Percentiles rank a stretch among this genome's conserved stretches.
Evolutionary conservation across 306 rosid species (phyloP).

Genomic region (Dalbergia cochinchinensis): DNA sequence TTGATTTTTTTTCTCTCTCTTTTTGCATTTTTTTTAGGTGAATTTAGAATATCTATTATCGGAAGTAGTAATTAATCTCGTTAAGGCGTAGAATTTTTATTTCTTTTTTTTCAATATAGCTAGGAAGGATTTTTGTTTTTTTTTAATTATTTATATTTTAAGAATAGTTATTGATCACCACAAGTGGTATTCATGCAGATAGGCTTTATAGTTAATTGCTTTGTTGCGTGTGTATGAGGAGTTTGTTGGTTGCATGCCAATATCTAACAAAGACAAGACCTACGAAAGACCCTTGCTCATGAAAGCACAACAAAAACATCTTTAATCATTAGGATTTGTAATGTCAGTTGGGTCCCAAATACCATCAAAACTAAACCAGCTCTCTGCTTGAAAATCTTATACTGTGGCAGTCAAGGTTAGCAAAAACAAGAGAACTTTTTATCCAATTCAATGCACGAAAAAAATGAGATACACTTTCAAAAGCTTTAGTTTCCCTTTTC

Average conservation of each 20-base stretch:
- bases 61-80: too few species aligned
- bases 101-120: too few species aligned
- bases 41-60: too few species aligned
- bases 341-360: constrained; percentile 60
- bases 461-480: constrained; percentile 64
- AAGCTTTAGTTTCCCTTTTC: constrained; percentile 56
- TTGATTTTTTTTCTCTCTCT: too few species aligned
- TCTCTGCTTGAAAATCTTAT: constrained; percentile 47
- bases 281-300: constrained; percentile 53
- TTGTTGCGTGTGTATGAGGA: constrained; percentile 13
- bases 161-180: neutral
- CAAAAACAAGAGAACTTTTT: constrained; percentile 69
- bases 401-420: constrained; percentile 86
- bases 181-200: constrained; percentile 32
- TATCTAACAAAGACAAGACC: constrained; percentile 60
- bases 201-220: constrained; percentile 23
- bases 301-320: constrained; percentile 68
- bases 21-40: too few species aligned
- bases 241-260: constrained; percentile 46
- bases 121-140: too few species aligned
- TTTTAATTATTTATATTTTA: constrained; percentile 11
- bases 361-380: constrained; percentile 48
- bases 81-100: too few species aligned
- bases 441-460: constrained; percentile 74
- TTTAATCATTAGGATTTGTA: constrained; percentile 58